A percentile compares a stretch with the other conserved stretches of the same genome.
Evolutionary conservation across 306 rosid genomes (phyloP).

Genomic region (Trifolium dubium): DNA sequence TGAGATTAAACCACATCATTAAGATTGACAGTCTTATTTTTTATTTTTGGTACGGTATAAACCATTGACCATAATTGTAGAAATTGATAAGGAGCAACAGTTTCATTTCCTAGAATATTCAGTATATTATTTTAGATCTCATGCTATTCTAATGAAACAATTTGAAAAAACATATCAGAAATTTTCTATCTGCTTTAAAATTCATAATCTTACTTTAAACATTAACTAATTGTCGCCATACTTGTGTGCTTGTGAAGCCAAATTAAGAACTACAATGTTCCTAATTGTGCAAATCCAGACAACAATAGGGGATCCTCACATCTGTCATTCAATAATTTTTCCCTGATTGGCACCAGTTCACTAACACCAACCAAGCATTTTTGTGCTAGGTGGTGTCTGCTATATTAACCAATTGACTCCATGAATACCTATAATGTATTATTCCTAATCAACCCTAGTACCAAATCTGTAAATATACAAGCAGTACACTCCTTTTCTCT

Average conservation of each 20-base stretch:
- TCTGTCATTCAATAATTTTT: conserved; percentile 17
- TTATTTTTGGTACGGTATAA: neutral
- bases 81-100: conserved; percentile 2
- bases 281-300: conserved; percentile 32
- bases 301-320: conserved; percentile 31
- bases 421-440: neutral
- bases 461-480: conserved; percentile 15
- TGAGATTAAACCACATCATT: neutral
- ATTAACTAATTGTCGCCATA: conserved; percentile 14
- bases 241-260: neutral
- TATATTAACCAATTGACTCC: neutral
- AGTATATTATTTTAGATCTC: conserved; percentile 10
- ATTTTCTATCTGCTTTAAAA: neutral
- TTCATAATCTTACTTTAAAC: conserved; percentile 31
- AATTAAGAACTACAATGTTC: conserved; percentile 10
- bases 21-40: neutral
- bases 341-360: neutral
- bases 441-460: conserved; percentile 11
- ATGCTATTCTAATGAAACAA: neutral
- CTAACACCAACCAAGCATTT: neutral
- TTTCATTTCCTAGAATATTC: neutral
- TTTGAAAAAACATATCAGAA: neutral
- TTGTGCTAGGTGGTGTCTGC: neutral
- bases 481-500: neutral
- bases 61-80: conserved; percentile 10